phyloP scores from a whole-genome alignment of 495 filamentous ascomycete genomes.

The Aspergillus haitiensis region DNA sequence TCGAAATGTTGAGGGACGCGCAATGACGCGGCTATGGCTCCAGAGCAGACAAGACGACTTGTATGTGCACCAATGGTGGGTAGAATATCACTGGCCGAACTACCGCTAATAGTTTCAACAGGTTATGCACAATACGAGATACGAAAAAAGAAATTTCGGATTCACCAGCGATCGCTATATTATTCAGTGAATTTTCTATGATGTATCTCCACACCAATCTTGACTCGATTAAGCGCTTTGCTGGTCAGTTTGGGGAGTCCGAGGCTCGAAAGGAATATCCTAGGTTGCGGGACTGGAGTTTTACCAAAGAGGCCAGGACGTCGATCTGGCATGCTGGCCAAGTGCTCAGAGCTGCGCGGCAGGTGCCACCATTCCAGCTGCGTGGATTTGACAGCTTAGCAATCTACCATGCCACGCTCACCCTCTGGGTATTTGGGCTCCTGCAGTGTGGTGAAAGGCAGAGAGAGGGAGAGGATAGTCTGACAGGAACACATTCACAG shows the following conservation, averaged over 20 bases:
- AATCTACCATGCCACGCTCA: conserved; percentile 56
- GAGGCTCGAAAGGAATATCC: conserved; percentile 54
- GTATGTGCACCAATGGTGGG: conserved; percentile 5
- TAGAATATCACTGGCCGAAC: neutral
- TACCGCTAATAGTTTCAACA: neutral
- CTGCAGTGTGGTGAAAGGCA: conserved; percentile 27
- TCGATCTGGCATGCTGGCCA: conserved; percentile 63
- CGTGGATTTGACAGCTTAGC: conserved; percentile 58
- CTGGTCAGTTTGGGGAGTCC: conserved; percentile 58
- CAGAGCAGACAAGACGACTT: conserved; percentile 33
- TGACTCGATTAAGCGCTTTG: conserved; percentile 61
- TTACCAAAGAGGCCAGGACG: conserved; percentile 45
- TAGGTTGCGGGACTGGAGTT: conserved; percentile 51
- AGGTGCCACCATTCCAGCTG: conserved; percentile 44
- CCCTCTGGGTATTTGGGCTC: conserved; percentile 58
- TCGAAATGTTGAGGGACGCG: conserved; percentile 9
- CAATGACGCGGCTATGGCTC: conserved; percentile 27
- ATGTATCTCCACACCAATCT: conserved; percentile 59
- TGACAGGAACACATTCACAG: conserved; percentile 24
- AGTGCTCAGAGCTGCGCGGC: conserved; percentile 51
- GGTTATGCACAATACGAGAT: neutral
- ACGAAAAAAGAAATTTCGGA: neutral
- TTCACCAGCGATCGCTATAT: conserved; percentile 21
- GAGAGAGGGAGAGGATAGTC: conserved; percentile 5
- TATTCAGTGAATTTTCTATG: conserved; percentile 53